Evolutionary conservation across 2,329 filamentous ascomycete species (phyloP), one percentile per base, ranked within the genome.

Genomic region (Curvularia verruculosa): DNA sequence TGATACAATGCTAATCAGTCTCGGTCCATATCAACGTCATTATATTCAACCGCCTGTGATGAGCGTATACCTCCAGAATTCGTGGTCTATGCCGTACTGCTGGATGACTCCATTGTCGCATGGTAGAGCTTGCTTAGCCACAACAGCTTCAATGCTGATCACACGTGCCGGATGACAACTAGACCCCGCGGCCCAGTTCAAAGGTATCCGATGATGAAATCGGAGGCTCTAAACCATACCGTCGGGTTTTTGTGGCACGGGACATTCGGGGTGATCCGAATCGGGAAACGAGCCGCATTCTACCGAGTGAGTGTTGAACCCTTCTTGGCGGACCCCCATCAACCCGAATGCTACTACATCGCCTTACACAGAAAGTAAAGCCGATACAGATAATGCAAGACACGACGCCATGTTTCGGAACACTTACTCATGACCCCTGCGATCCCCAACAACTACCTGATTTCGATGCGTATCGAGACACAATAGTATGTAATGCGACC

Each of bases 261-360:
- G 31, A 29, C 43, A 45, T 29, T 45, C 18, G 24, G n/a, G 43
- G 31, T 18, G 43, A 31, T 28, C 43, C 43, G 24, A 13, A 45
- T 45, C 10, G 18, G 24, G 43, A 45, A 29, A 45, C 24, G 24
- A 13, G 24, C 43, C 43, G 43, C 26, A 45, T 45, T 29, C 26
- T 26, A 31, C 43, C 43, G 43, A 45, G n/a, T 45, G 43, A 45
- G n/a, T 29, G 12, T 19, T n/a, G 10, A 21, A 5, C 26, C 24
- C 18, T 45, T 19, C 18, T 29, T 29, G 43, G 26, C 43, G 15
- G 3, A 3, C 26, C 26, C 3, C 8, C 43, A 29, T 45, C 43
- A 31, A 45, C 43, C 43, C 43, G 43, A 45, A 13, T 19, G 56
- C 87, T 83, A 4, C 92, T 92, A 1, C 75, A 19, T 5, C 5